Conservation (phyloP, 352 stramenopile species). For the Thraustotheca clavata region DNA sequence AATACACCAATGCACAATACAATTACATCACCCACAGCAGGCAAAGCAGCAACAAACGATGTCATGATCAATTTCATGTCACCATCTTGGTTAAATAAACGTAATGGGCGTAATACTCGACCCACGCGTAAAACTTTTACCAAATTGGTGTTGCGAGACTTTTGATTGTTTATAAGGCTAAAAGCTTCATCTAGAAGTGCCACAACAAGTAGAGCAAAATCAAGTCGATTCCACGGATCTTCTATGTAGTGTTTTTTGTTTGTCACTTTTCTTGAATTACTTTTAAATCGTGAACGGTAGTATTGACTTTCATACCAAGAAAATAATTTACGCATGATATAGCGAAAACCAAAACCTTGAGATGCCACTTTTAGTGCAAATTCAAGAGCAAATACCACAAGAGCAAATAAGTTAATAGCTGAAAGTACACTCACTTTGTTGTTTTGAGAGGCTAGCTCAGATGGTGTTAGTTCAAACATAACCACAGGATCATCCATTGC, state of each 20-base stretch:
- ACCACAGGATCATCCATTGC: conserved; percentile 65
- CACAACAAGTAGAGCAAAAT: conserved; percentile 47
- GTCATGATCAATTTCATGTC: conserved; percentile 73
- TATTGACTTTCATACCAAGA: conserved; percentile 22
- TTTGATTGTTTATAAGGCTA: conserved; percentile 11
- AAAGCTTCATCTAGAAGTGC: conserved; percentile 50
- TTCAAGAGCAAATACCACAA: conserved; percentile 46
- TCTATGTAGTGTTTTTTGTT: conserved; percentile 61
- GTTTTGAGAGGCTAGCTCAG: conserved; percentile 24
- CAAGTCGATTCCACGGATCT: conserved; percentile 67
- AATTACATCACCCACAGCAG: conserved; percentile 65
- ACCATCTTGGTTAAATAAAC: conserved; percentile 64
- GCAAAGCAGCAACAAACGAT: conserved; percentile 55
- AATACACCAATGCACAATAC: conserved; percentile 64
- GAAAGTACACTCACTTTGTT: conserved; percentile 22
- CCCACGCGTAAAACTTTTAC: conserved; percentile 56
- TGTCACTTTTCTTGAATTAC: conserved; percentile 44
- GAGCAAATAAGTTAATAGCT: conserved; percentile 35
- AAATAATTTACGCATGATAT: conserved; percentile 24
- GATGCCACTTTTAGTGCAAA: conserved; percentile 50
- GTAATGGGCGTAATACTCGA: conserved; percentile 51
- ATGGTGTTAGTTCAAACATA: conserved; percentile 33
- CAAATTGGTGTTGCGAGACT: background rate
- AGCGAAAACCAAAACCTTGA: conserved; percentile 51
- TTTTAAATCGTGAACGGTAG: conserved; percentile 56